Conservation (phyloP, 108 stramenopile species). For the Nitzschia palea region DNA sequence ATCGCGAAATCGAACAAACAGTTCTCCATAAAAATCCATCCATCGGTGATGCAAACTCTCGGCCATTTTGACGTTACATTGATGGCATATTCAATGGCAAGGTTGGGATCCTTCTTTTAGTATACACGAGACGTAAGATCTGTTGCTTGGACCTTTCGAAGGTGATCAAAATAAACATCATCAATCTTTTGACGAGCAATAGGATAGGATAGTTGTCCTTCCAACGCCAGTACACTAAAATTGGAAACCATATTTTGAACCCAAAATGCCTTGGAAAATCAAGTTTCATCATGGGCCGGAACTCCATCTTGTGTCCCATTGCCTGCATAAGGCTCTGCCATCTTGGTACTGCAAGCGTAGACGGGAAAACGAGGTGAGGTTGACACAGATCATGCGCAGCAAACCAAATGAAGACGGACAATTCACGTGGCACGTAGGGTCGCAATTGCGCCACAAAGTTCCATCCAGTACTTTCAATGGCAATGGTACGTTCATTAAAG, state of each 20-base stretch:
- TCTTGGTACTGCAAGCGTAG: constrained; percentile 41
- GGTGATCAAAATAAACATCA: constrained; percentile 26
- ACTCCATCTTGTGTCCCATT: constrained; percentile 64
- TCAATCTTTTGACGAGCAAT: constrained; percentile 42
- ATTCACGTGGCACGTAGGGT: constrained; percentile 44
- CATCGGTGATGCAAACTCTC: constrained; percentile 46
- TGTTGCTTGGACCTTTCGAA: constrained; percentile 16
- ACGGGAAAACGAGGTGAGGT: constrained; percentile 62
- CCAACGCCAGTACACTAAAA: constrained; percentile 60
- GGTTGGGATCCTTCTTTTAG: constrained; percentile 12
- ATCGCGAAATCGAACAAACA: constrained; percentile 70
- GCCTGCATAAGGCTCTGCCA: constrained; percentile 51
- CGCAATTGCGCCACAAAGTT: constrained; percentile 67
- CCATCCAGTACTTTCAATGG: constrained; percentile 64
- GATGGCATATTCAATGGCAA: constrained; percentile 43
- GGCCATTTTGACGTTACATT: constrained; percentile 34
- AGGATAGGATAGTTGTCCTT: constrained; percentile 55
- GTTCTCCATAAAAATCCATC: constrained; percentile 57
- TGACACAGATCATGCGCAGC: constrained; percentile 40
- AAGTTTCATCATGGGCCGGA: constrained; percentile 43
- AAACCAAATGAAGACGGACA: constrained; percentile 65
- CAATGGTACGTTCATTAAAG: constrained; percentile 71
- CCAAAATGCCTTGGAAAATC: constrained; percentile 71
- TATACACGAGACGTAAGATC: constrained; percentile 42
- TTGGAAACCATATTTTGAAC: constrained; percentile 76